A percentile compares a stretch with the other conserved stretches of the same genome.
phyloP scores from a whole-genome alignment of 768 basidiomycete species.

The Pisolithus microcarpus region DNA sequence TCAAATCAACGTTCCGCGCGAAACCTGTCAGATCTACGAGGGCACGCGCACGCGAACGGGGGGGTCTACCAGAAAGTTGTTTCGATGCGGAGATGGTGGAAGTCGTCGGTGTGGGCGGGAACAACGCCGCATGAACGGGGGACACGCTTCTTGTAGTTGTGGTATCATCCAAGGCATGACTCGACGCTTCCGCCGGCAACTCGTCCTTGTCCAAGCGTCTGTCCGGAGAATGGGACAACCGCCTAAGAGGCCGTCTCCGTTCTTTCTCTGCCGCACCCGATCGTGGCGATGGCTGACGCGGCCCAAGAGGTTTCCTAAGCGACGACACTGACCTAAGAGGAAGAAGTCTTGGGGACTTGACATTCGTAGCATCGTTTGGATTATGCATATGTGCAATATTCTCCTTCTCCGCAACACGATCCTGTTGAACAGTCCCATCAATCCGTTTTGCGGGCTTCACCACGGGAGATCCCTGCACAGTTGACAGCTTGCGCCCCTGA shows the following conservation, averaged over 20 bases:
- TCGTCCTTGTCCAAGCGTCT: neutral
- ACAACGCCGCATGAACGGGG: constrained; percentile 1
- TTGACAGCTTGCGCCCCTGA: constrained; percentile 22
- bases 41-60: constrained; percentile 25
- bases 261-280: neutral
- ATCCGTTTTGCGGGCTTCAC: constrained; percentile 11
- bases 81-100: constrained; percentile 13
- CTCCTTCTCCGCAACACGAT: neutral
- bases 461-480: constrained; percentile 23
- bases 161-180: neutral
- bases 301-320: constrained; percentile 16
- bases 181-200: neutral
- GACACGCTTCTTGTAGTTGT: constrained; percentile 1
- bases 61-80: constrained; percentile 22
- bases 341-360: neutral
- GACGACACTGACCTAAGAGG: constrained; percentile 19
- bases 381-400: neutral
- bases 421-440: constrained; percentile 1
- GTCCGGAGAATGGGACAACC: neutral
- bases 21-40: constrained; percentile 36
- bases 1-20: constrained; percentile 25
- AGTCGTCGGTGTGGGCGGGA: constrained; percentile 21
- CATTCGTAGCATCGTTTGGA: constrained; percentile 16
- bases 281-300: constrained; percentile 15
- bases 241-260: constrained; percentile 5